These are phyloP conservation scores for Pseudovirgaria hyperparasitica DNA, from an alignment of 2,329 filamentous ascomycete species.

Conservation along the genomic window DNA sequence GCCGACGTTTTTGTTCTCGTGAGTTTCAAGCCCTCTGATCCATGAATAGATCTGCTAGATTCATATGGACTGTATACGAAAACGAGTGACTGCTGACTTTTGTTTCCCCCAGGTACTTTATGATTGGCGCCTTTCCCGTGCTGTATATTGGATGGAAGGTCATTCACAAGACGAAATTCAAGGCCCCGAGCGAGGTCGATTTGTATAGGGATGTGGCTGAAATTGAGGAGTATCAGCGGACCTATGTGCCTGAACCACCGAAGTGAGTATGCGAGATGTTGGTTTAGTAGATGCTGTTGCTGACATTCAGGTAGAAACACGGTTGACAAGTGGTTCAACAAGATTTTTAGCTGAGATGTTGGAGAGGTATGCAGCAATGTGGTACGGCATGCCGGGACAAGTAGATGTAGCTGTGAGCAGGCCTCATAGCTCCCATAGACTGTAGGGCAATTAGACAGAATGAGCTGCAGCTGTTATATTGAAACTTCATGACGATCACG, in stretches of 20 bases:
- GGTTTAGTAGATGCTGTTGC: not conserved
- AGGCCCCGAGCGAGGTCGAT: conserved; percentile 48
- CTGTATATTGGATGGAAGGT: conserved; percentile 63
- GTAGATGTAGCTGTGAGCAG: too few species aligned
- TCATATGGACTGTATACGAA: too few species aligned
- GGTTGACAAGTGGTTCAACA: conserved; percentile 30
- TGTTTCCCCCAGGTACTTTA: conserved; percentile 43
- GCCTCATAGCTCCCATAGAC: too few species aligned
- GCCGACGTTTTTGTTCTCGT: conserved; percentile 61
- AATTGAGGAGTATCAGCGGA: conserved; percentile 55
- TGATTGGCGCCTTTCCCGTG: conserved; percentile 57
- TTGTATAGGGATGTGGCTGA: conserved; percentile 48
- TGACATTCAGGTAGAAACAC: conserved; percentile 12
- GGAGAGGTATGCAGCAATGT: too few species aligned
- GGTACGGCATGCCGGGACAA: too few species aligned
- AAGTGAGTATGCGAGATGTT: conserved; percentile 29
- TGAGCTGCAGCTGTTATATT: too few species aligned
- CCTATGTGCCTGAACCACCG: conserved; percentile 42
- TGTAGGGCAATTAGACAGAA: too few species aligned
- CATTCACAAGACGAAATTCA: conserved; percentile 47
- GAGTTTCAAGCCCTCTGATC: conserved; percentile 14
- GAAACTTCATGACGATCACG: too few species aligned
- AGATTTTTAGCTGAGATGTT: conserved; percentile 30
- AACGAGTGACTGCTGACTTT: conserved; percentile 3
- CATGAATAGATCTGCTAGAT: conserved; percentile 16